Evolutionary conservation across 108 stramenopile species (phyloP).

Genomic region (Aurantiochytrium sp.): DNA sequence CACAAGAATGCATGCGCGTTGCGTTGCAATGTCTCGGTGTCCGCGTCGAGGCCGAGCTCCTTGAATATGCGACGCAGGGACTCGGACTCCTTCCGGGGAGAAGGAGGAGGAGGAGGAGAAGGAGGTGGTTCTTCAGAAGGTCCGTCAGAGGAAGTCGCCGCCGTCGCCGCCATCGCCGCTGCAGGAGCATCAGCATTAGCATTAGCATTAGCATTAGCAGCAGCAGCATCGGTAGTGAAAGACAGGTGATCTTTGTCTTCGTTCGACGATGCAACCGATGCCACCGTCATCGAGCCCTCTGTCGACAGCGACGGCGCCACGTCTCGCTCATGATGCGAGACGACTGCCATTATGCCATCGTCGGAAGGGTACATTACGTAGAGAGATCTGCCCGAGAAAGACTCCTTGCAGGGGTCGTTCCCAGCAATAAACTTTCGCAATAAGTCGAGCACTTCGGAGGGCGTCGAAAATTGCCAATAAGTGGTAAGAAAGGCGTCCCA

Average conservation of each 20-base stretch:
- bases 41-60: neutral
- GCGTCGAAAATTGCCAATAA: neutral
- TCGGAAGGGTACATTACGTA: neutral
- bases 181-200: no score
- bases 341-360: neutral
- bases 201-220: neutral
- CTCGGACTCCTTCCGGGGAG: neutral
- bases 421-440: neutral
- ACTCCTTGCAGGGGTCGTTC: neutral
- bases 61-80: neutral
- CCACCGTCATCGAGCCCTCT: no score
- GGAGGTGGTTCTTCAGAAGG: no score
- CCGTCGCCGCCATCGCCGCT: no score
- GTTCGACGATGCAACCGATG: neutral
- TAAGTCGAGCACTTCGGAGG: neutral
- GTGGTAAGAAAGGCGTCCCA: neutral
- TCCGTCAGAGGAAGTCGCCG: no score
- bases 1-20: neutral
- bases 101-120: no score
- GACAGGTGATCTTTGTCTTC: neutral
- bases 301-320: no score
- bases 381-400: neutral
- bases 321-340: neutral
- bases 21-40: neutral
- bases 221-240: neutral